Percentiles rank a stretch among this genome's conserved stretches.
These are phyloP conservation scores for Penicillium sp. DNA, from an alignment of 2,329 filamentous ascomycete genomes.

Conservation along the genomic window DNA sequence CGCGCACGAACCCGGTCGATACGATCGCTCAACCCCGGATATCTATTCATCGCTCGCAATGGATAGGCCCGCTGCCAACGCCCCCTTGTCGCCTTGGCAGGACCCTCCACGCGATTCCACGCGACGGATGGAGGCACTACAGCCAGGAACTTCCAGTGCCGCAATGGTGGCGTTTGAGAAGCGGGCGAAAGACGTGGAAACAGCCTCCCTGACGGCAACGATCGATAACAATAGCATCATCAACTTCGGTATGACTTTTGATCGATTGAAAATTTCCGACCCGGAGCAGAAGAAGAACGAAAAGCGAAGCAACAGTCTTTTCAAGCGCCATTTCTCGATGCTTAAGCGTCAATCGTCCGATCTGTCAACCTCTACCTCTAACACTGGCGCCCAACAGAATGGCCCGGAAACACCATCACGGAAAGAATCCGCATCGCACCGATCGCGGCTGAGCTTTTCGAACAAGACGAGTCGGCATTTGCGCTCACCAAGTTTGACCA, in stretches of 20 bases:
- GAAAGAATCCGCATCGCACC: conserved; percentile 33
- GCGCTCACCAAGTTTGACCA: conserved; percentile 38
- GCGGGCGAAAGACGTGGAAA: conserved; percentile 49
- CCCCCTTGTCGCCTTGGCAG: conserved; percentile 45
- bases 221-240: conserved; percentile 47
- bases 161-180: conserved; percentile 51
- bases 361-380: conserved; percentile 25
- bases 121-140: conserved; percentile 31
- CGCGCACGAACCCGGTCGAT: conserved; percentile 21
- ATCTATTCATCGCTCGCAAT: conserved; percentile 18
- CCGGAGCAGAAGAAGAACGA: conserved; percentile 39
- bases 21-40: conserved; percentile 18
- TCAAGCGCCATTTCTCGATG: conserved; percentile 39
- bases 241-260: conserved; percentile 41
- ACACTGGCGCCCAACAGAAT: conserved; percentile 18
- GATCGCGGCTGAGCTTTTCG: conserved; percentile 37
- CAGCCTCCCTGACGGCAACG: conserved; percentile 51
- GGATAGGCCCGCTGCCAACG: conserved; percentile 22
- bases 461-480: conserved; percentile 21
- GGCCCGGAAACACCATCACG: conserved; percentile 20
- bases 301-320: conserved; percentile 45
- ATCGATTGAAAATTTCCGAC: conserved; percentile 34
- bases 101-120: conserved; percentile 37
- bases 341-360: conserved; percentile 43
- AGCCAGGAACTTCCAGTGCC: conserved; percentile 50